phyloP scores from a whole-genome alignment of 192 early-diverging fungal species.

The Linnemannia exigua region DNA sequence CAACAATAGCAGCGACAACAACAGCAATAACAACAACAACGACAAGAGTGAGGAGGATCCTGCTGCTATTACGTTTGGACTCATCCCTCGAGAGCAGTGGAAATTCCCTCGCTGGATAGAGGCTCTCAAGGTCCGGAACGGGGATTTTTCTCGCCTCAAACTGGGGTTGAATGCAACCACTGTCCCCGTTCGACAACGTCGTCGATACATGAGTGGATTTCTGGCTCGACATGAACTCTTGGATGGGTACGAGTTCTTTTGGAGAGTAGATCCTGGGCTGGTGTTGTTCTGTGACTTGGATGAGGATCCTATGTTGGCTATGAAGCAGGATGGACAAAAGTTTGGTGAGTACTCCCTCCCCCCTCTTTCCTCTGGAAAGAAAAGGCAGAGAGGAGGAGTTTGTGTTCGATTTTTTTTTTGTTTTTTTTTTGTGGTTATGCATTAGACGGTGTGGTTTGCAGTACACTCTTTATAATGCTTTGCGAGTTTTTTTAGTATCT shows the following conservation, averaged over 20 bases:
- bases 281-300: constrained; percentile 67
- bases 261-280: constrained; percentile 77
- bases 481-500: background rate
- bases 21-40: background rate
- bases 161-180: constrained; percentile 21
- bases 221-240: constrained; percentile 63
- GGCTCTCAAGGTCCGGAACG: constrained; percentile 17
- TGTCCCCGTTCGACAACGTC: constrained; percentile 5
- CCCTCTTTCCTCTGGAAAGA: background rate
- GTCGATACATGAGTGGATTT: constrained; percentile 60
- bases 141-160: constrained; percentile 23
- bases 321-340: constrained; percentile 65
- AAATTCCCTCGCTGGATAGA: constrained; percentile 64
- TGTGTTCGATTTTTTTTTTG: background rate
- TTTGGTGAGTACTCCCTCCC: constrained; percentile 65
- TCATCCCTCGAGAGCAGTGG: constrained; percentile 67
- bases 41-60: background rate
- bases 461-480: too few relatives aligned
- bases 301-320: constrained; percentile 73
- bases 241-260: constrained; percentile 68
- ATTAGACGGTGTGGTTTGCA: too few relatives aligned
- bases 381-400: too few relatives aligned
- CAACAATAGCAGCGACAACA: background rate
- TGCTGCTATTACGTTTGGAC: constrained; percentile 62
- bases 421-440: too few relatives aligned